Conservation (phyloP, 495 filamentous ascomycete species). For the Polyplosphaeria fusca region DNA sequence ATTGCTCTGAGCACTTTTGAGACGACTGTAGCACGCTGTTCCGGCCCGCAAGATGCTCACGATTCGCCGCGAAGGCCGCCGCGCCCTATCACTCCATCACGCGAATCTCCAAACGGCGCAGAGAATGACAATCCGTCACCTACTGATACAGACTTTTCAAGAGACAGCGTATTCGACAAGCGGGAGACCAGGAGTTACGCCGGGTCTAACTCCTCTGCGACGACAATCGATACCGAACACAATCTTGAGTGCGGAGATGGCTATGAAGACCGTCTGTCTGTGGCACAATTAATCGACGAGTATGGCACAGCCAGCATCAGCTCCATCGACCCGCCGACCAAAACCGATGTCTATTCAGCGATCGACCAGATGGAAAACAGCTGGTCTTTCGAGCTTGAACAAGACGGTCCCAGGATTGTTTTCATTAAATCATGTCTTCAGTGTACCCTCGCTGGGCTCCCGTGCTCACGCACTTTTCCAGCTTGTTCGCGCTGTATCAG, state of each 20-base stretch:
- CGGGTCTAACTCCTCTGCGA: background rate
- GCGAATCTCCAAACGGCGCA: too few species aligned
- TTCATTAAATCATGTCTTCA: constrained; percentile 28
- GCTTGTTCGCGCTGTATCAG: constrained; percentile 30
- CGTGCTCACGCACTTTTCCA: constrained; percentile 23
- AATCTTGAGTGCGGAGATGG: background rate
- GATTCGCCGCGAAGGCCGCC: too few species aligned
- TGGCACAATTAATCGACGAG: background rate
- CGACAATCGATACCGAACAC: background rate
- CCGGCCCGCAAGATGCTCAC: background rate
- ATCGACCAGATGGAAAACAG: background rate
- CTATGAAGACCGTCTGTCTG: background rate
- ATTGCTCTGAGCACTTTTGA: background rate
- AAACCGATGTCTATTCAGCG: background rate
- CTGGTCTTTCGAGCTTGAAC: background rate
- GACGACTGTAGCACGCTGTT: background rate
- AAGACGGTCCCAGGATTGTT: background rate
- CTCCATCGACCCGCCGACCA: background rate
- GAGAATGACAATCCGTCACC: background rate
- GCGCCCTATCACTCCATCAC: too few species aligned
- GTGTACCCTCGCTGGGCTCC: constrained; percentile 23
- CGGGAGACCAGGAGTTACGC: background rate
- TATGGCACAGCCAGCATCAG: background rate
- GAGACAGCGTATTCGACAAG: background rate
- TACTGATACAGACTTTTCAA: background rate